Conservation (phyloP, 2,329 filamentous ascomycete genomes). For the Scytalidium sp. region DNA sequence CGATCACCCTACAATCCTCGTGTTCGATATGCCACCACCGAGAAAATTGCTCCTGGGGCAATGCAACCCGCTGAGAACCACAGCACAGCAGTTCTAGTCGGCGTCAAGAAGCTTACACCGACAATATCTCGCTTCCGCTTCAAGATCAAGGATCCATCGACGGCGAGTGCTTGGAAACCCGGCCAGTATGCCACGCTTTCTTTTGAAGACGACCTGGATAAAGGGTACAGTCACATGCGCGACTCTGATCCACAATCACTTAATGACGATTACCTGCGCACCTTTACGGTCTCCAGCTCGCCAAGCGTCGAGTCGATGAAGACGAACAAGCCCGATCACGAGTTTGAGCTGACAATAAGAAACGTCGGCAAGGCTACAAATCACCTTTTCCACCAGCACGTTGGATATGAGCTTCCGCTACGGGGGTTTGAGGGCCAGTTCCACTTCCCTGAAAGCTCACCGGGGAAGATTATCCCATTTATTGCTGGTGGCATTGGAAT, state of each 20-base stretch:
- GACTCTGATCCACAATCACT: constrained; percentile 75
- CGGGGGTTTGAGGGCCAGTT: constrained; percentile 73
- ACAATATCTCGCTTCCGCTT: constrained; percentile 66
- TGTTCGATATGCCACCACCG: constrained; percentile 60
- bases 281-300: constrained; percentile 73
- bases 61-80: constrained; percentile 10
- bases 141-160: constrained; percentile 36
- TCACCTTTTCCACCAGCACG: constrained; percentile 58
- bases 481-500: constrained; percentile 80
- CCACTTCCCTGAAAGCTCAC: constrained; percentile 35
- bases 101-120: constrained; percentile 60
- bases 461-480: constrained; percentile 46
- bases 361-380: constrained; percentile 67
- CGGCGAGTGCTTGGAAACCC: constrained; percentile 49
- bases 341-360: constrained; percentile 69
- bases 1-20: constrained; percentile 78
- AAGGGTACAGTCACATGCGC: constrained; percentile 80
- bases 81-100: constrained; percentile 50
- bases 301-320: constrained; percentile 7
- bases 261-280: constrained; percentile 82
- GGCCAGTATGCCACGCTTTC: constrained; percentile 81
- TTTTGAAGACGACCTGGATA: constrained; percentile 65
- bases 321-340: constrained; percentile 14
- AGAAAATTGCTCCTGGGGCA: constrained; percentile 36
- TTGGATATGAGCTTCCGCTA: constrained; percentile 53